A percentile compares a stretch with the other conserved stretches of the same genome.
phyloP scores from a whole-genome alignment of 345 rosid genomes.

The Kandelia obovata region DNA sequence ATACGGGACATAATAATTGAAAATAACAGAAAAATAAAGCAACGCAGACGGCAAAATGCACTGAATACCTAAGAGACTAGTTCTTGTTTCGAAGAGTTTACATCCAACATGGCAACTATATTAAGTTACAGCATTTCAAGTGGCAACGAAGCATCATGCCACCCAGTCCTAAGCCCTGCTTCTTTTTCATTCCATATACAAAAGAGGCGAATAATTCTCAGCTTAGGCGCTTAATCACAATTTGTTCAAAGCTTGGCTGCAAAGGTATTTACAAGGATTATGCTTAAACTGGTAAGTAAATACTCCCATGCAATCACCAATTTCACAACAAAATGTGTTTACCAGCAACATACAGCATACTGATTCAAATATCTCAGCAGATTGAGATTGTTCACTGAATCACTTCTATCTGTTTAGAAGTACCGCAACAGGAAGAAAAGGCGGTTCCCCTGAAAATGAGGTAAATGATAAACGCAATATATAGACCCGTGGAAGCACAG shows the following conservation, averaged over 20 bases:
- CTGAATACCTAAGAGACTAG: neutral
- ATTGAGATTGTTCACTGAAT: neutral
- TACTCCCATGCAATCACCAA: neutral
- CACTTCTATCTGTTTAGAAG: slow-evolving; percentile 7
- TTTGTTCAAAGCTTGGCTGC: neutral
- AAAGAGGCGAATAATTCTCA: neutral
- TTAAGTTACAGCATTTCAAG: no score
- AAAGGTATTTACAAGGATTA: neutral
- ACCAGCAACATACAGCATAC: neutral
- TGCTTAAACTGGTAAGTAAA: neutral
- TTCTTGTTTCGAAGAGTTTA: no score
- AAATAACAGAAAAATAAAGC: no score
- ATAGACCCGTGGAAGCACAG: slow-evolving; percentile 43
- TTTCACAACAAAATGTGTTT: neutral
- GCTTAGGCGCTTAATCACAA: neutral
- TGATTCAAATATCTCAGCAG: neutral
- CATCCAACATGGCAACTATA: no score
- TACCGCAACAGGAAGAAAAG: slow-evolving; percentile 31
- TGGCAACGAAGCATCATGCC: neutral
- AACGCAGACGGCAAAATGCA: no score
- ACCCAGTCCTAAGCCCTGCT: neutral
- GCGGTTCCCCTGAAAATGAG: slow-evolving; percentile 47
- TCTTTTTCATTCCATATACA: neutral
- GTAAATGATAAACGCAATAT: slow-evolving; percentile 65
- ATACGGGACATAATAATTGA: no score